A percentile compares a stretch with the other conserved stretches of the same genome.
These are phyloP conservation scores for Cryptosporidium meleagridis DNA, from an alignment of 169 alveolate species.

Conservation along the genomic window DNA sequence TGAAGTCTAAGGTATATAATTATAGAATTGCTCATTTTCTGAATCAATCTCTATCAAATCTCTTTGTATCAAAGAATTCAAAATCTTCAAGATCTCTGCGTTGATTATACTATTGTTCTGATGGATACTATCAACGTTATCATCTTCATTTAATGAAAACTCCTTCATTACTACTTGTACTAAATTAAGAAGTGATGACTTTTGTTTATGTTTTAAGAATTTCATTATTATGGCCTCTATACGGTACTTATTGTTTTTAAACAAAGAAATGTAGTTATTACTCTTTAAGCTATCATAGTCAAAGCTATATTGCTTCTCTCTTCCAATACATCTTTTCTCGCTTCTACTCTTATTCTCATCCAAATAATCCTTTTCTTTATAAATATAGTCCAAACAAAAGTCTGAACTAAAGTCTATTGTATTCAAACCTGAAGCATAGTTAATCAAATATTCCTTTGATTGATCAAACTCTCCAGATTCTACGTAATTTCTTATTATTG, in stretches of 20 bases:
- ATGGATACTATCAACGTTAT: background rate
- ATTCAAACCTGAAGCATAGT: background rate
- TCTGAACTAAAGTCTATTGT: background rate
- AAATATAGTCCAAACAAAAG: slow-evolving; percentile 17
- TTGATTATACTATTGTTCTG: slow-evolving; percentile 12
- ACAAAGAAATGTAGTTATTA: background rate
- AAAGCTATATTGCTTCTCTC: background rate
- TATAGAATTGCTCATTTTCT: slow-evolving; percentile 31
- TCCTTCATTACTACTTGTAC: slow-evolving; percentile 35
- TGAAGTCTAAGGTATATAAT: slow-evolving; percentile 31
- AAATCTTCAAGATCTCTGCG: slow-evolving; percentile 28
- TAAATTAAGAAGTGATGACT: slow-evolving; percentile 4
- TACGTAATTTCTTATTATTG: background rate
- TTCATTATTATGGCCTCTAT: slow-evolving; percentile 58
- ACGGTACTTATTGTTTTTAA: slow-evolving; percentile 25
- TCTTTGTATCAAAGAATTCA: slow-evolving; percentile 35
- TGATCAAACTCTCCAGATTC: background rate
- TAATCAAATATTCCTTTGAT: background rate
- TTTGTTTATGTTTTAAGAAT: slow-evolving; percentile 21
- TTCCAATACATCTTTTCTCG: background rate
- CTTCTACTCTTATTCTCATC: background rate
- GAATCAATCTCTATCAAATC: slow-evolving; percentile 45
- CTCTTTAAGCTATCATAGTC: slow-evolving; percentile 1
- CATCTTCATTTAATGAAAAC: background rate
- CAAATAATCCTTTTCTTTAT: slow-evolving; percentile 2